These are phyloP conservation scores for Penicillium silybi DNA, from an alignment of 495 filamentous ascomycete genomes.

Conservation along the genomic window DNA sequence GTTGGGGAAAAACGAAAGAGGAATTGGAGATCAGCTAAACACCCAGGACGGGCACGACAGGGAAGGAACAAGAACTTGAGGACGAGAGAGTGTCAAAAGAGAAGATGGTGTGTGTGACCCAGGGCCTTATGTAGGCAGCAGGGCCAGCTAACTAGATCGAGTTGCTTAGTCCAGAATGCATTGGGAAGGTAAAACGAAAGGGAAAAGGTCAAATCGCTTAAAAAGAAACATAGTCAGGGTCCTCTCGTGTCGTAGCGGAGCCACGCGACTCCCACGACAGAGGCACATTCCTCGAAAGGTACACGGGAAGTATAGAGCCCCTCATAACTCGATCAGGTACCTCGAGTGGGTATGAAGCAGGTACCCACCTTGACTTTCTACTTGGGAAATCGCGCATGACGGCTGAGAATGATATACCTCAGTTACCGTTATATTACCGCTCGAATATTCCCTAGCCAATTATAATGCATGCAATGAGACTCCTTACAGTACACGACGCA, in stretches of 20 bases:
- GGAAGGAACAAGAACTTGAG: background rate
- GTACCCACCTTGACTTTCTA: background rate
- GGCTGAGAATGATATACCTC: background rate
- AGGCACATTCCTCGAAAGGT: background rate
- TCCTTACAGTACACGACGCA: slow-evolving; percentile 11
- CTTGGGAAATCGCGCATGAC: slow-evolving; percentile 4
- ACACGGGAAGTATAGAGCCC: slow-evolving; percentile 1
- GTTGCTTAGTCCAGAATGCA: slow-evolving; percentile 2
- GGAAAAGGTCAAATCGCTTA: background rate
- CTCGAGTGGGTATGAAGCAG: background rate
- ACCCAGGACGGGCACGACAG: slow-evolving; percentile 9
- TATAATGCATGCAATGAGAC: background rate
- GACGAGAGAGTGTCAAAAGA: background rate
- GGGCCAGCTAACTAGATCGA: background rate
- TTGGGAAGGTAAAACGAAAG: slow-evolving; percentile 11
- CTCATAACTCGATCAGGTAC: slow-evolving; percentile 1
- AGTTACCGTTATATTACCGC: slow-evolving; percentile 12
- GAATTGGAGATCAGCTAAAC: slow-evolving; percentile 10
- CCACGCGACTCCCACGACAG: slow-evolving; percentile 15
- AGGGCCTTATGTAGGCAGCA: slow-evolving; percentile 10
- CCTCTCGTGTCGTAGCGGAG: slow-evolving; percentile 6
- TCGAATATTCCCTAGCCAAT: slow-evolving; percentile 7
- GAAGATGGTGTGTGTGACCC: background rate
- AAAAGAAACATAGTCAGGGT: background rate
- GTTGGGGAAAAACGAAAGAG: background rate